These are phyloP conservation scores for Penicillium sp. DNA, from an alignment of 2,329 filamentous ascomycete species.

Conservation along the genomic window DNA sequence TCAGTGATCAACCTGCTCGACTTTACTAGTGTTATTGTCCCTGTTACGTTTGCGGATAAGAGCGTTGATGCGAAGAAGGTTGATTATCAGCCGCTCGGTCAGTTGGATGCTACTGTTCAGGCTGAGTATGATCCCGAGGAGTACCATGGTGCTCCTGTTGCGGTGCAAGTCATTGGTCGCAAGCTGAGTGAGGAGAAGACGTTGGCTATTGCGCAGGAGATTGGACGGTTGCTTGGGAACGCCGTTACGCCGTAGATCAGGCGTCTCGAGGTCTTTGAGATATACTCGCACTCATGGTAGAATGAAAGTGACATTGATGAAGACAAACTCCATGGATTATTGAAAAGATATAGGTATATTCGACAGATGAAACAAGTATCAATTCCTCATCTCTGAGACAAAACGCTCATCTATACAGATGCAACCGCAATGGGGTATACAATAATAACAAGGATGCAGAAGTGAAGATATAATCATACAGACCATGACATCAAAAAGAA, in stretches of 20 bases:
- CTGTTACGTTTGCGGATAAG: slow-evolving; percentile 44
- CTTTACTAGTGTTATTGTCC: slow-evolving; percentile 43
- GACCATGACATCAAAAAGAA: slow-evolving; percentile 8
- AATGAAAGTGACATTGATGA: background rate
- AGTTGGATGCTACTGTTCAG: slow-evolving; percentile 42
- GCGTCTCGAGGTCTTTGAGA: background rate
- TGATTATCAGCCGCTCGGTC: slow-evolving; percentile 23
- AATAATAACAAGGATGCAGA: slow-evolving; percentile 13
- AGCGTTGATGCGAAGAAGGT: slow-evolving; percentile 27
- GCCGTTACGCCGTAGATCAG: slow-evolving; percentile 9
- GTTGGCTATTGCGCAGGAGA: slow-evolving; percentile 38
- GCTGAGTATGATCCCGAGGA: slow-evolving; percentile 45
- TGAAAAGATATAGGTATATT: slow-evolving; percentile 9
- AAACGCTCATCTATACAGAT: slow-evolving; percentile 34
- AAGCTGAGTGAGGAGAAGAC: slow-evolving; percentile 46
- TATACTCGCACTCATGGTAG: background rate
- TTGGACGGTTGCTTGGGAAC: slow-evolving; percentile 33
- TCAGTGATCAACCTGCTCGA: slow-evolving; percentile 39
- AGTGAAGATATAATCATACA: background rate
- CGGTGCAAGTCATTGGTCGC: slow-evolving; percentile 43
- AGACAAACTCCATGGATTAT: slow-evolving; percentile 6
- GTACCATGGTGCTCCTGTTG: slow-evolving; percentile 44
- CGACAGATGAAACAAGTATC: slow-evolving; percentile 12
- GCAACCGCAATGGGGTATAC: slow-evolving; percentile 33
- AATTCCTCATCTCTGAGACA: slow-evolving; percentile 16